Conservation (phyloP, 2,329 filamentous ascomycete genomes). For the Scytalidium lignicola region DNA sequence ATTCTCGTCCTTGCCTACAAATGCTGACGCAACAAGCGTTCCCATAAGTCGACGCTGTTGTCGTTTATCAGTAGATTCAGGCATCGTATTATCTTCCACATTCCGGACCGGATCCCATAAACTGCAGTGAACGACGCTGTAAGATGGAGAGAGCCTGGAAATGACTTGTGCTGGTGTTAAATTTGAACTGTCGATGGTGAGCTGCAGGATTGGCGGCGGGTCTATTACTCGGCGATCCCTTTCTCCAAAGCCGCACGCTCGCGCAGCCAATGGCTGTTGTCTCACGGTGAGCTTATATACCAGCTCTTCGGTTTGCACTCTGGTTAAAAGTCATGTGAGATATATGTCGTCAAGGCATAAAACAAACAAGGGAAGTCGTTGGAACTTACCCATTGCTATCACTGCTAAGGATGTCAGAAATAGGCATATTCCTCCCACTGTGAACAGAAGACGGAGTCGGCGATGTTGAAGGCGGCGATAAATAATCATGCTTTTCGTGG, state of each 20-base stretch:
- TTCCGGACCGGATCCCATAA: conserved; percentile 66
- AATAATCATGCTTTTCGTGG: not conserved
- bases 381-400: conserved; percentile 9
- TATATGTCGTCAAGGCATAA: conserved; percentile 34
- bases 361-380: conserved; percentile 36
- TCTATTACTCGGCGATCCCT: conserved; percentile 77
- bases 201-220: conserved; percentile 75
- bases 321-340: not conserved
- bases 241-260: conserved; percentile 80
- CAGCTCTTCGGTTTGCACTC: not conserved
- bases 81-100: conserved; percentile 66
- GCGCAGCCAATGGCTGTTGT: conserved; percentile 72
- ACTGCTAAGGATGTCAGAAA: not conserved
- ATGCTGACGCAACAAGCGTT: conserved; percentile 70
- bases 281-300: conserved; percentile 49
- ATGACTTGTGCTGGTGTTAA: conserved; percentile 47
- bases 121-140: conserved; percentile 70
- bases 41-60: conserved; percentile 76
- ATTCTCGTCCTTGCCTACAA: conserved; percentile 69
- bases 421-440: not conserved
- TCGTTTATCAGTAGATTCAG: conserved; percentile 52
- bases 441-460: not conserved
- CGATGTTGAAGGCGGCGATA: not conserved
- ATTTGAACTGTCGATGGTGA: conserved; percentile 57
- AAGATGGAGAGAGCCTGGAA: conserved; percentile 51